Base-by-base conservation (phyloP, 345 rosid species). In the Mangifera indica region DNA sequence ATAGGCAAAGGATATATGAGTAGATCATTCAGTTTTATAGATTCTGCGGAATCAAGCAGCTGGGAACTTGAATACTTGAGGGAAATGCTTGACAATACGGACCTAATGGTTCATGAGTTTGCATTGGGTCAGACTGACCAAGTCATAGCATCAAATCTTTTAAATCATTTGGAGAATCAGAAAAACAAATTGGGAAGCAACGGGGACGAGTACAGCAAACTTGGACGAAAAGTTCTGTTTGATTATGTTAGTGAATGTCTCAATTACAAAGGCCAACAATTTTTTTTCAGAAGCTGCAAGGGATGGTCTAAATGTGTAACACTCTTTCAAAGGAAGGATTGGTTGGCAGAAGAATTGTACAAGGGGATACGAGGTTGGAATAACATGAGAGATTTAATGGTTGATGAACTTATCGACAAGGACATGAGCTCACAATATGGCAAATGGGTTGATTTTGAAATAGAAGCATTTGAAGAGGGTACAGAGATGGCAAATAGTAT, bases 381-480 rank as follows among this genome's bases (percentile, higher is more conserved):
- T 66, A 74, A 76, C 75, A 85, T 80, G 83, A 85, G 90, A 59
- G 95, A 86, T 51, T 45, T 80, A 81, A 84, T 84, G 91, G 89
- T 92, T 76, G 98, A 94, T 70, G 97, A 90, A 57, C 91, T 94
- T 70, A 90, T 90, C 26, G 91, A 89, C 61, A 87, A 67, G 70
- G 93, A 94, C 73, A 92, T 92, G 98, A 87, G 84, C 82, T 76
- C 76, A n/a, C 49, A 15, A 34, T 37, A 76, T 60, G 98, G 97
- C 61, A 90, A 66, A 60, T 94, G 98, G 97, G 69, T 84, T 72
- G 92, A 89, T 52, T 92, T 90, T 67, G 82, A 80, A 25, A 63
- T 57, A 18, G 98, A 94, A 81, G 81, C 79, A 18, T 82, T 81
- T 22, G 93, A 92, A 79, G 90, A 87, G 63, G 90, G 97, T 64